Evolutionary conservation across 1,284 basidiomycete genomes (phyloP), one percentile per base, ranked within the genome.

Genomic region (Retiboletus fuscus): DNA sequence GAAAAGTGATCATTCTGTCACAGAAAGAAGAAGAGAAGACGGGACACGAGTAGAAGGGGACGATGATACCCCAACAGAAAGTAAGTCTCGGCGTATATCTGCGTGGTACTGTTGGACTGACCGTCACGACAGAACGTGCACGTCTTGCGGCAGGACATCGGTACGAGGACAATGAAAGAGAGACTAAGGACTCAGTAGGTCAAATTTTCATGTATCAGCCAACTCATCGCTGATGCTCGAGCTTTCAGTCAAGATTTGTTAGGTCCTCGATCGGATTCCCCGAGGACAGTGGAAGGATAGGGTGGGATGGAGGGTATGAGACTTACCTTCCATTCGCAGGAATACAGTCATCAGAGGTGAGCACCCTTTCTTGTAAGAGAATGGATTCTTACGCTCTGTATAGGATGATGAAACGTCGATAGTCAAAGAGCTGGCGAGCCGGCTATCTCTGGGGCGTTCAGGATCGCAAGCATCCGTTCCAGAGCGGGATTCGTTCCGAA

Each of bases 1-100:
- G n/a, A n/a, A n/a, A n/a, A n/a, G n/a, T 55, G 26, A 55, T 55
- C 16, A 7, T 26, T 11, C 6, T 4, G 51, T 20, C 22, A 60
- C 39, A 60, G 57, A 60, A n/a, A 60, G 57, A n/a, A 60, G 51
- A 12, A 55, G 6, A 26, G 51, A 55, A 55, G 47, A 49, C 22
- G 11, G n/a, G 7, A n/a, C 5, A 10, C 22, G n/a, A 13, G 24
- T 20, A 8, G 47, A 49, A 51, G 49, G 26, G 24, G n/a, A 10
- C 1, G 10, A 51, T 51, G n/a, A 51, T 51, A n/a, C 5, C 10
- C 2, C 20, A 51, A 51, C 22, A 47, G 20, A 4, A 13, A 55
- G 28, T 55, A 20, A 55, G 26, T 28, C 6, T 6, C 30, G 16
- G 10, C 18, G 8, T 55, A 6, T 55, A 8, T 20, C 18, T 16